These are phyloP conservation scores for Paecilomyces sp. DNA, from an alignment of 2,329 filamentous ascomycete species.

Conservation along the genomic window DNA sequence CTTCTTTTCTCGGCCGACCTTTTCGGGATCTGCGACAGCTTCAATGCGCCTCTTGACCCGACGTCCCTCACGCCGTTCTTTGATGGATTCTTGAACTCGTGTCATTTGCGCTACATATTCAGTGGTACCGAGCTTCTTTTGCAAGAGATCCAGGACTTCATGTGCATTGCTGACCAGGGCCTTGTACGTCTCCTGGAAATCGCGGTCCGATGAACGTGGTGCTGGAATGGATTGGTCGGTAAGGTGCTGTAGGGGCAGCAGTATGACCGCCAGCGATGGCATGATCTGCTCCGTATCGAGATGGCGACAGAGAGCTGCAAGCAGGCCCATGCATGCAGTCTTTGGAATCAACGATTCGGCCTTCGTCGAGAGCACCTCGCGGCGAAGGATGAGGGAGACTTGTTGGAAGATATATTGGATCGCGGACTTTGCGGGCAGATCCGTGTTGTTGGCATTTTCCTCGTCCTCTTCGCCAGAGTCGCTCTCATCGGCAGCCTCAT, in stretches of 20 bases:
- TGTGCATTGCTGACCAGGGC: conserved; percentile 63
- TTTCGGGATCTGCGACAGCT: conserved; percentile 74
- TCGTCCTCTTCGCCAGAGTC: conserved; percentile 38
- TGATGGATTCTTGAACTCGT: conserved; percentile 65
- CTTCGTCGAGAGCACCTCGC: conserved; percentile 59
- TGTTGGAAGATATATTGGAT: conserved; percentile 73
- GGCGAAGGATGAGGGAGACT: conserved; percentile 69
- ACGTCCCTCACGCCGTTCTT: conserved; percentile 63
- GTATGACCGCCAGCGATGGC: conserved; percentile 57
- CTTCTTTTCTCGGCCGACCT: conserved; percentile 68
- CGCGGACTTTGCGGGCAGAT: conserved; percentile 37
- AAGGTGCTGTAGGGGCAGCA: conserved; percentile 70
- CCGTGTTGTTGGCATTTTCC: conserved; percentile 35
- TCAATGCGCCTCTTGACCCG: conserved; percentile 84
- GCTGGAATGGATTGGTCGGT: conserved; percentile 70
- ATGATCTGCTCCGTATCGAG: conserved; percentile 52
- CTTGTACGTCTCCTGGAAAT: conserved; percentile 63
- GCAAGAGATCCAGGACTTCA: conserved; percentile 72
- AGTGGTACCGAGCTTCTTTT: conserved; percentile 74
- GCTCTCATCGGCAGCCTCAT: conserved; percentile 28
- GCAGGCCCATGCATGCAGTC: conserved; percentile 64
- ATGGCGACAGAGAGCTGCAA: conserved; percentile 62
- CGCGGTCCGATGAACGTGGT: conserved; percentile 63
- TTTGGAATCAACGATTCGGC: conserved; percentile 64
- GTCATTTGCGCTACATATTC: conserved; percentile 70